phyloP scores from a whole-genome alignment of 2,329 filamentous ascomycete genomes.

The Pseudofabraea citricarpa region DNA sequence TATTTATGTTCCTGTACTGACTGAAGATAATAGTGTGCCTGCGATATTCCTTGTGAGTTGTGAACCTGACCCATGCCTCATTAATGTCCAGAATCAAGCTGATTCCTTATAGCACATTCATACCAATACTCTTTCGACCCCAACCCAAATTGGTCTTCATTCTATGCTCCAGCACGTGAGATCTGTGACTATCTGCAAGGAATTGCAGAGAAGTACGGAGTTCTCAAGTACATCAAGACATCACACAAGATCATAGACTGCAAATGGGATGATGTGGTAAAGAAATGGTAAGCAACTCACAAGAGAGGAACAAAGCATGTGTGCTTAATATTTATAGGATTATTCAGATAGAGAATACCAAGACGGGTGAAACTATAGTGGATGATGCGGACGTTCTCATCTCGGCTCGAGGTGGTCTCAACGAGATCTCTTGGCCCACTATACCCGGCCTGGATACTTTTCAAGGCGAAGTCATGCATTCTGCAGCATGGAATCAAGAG shows the following conservation, averaged over 20 bases:
- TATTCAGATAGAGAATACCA: constrained; percentile 31
- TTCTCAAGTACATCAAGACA: constrained; percentile 51
- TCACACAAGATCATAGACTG: constrained; percentile 45
- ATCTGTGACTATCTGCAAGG: constrained; percentile 47
- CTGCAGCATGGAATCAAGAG: constrained; percentile 31
- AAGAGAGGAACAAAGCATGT: too few relatives aligned
- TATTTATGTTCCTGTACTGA: neutral
- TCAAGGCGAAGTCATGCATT: constrained; percentile 37
- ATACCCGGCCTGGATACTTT: constrained; percentile 41
- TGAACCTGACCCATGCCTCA: neutral
- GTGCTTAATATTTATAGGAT: constrained; percentile 22
- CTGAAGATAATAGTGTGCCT: neutral
- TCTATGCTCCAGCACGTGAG: constrained; percentile 54
- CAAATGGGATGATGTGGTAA: constrained; percentile 45
- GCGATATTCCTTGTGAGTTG: neutral
- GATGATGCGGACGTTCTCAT: constrained; percentile 6
- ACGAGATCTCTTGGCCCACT: constrained; percentile 30
- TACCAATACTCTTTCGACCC: constrained; percentile 55
- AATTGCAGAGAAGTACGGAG: constrained; percentile 45
- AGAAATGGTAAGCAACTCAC: constrained; percentile 47
- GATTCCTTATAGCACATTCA: constrained; percentile 42
- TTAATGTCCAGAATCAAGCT: neutral
- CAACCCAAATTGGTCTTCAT: constrained; percentile 49
- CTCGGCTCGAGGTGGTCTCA: constrained; percentile 4
- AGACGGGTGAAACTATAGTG: constrained; percentile 18